Base-by-base conservation (phyloP, 2,329 filamentous ascomycete species). In the Daldinia sp. region DNA sequence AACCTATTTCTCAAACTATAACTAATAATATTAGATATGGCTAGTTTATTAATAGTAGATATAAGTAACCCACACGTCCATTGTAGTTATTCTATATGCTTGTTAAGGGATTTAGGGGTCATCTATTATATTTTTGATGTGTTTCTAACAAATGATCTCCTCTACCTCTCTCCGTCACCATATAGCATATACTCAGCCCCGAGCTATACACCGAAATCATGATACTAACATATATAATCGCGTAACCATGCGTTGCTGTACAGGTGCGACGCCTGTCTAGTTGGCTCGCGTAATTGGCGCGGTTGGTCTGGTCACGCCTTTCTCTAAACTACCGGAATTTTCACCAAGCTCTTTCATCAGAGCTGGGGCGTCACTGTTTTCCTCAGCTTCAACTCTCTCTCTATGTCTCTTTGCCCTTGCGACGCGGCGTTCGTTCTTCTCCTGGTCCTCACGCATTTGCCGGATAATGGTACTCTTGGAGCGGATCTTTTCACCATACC, bases 401-500 rank as follows among this genome's bases (percentile, higher is more conserved):
- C 69, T 76, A 54, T 69, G 56, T 26, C 72, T 75, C 56, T 78
- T 74, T 3, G 76, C 68, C 58, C 75, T 78, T 10, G 77, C 79
- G n/a, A 65, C 69, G 63, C 78, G 77, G 39, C 73, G 74, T 57
- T 82, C 81, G 26, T 77, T 78, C 72, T 69, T 78, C 55, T 83
- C 82, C 65, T 83, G 78, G n/a, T 85, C 82, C 62, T 85, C 82
- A 4, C 80, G 78, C 72, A 85, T 77, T 62, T 79, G 78, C n/a
- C 78, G 76, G 57, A 86, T 82, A 13, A 87, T 76, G 0, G 81
- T 81, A 61, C 86, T 88, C 74, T 80, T 85, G 5, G 81, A 81
- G 2, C 88, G 80, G 59, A 90, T 89, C 63, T 76, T 78, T 39
- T 82, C 82, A 0, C 88, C 88, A 72, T 86, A 89, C 33, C 82